Evolutionary conservation across 2,329 filamentous ascomycete genomes (phyloP).

Genomic region (Verticillium albo-atrum): DNA sequence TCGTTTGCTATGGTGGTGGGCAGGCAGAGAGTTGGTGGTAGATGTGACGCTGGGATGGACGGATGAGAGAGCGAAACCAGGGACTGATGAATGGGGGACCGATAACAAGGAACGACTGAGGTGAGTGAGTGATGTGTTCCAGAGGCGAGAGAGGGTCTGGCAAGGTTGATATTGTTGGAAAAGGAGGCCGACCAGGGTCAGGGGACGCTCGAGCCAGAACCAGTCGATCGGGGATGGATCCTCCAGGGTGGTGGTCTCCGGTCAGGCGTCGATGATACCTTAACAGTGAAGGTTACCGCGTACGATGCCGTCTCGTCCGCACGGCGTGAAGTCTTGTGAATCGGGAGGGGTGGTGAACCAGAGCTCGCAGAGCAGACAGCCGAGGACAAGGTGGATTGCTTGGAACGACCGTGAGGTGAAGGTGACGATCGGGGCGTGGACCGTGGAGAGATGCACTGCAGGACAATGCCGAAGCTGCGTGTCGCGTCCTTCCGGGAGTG

Average conservation of each 20-base stretch:
- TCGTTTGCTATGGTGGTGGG: conserved; percentile 6
- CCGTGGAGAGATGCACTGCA: not conserved
- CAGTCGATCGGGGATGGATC: conserved; percentile 14
- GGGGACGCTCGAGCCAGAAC: conserved; percentile 14
- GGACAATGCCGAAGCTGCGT: not conserved
- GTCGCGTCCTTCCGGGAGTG: not conserved
- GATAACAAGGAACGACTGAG: not conserved
- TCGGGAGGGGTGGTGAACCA: not conserved
- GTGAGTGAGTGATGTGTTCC: conserved; percentile 3
- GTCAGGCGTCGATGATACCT: conserved; percentile 2
- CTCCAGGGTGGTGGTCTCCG: conserved; percentile 1
- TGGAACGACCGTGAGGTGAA: not conserved
- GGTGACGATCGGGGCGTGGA: not conserved
- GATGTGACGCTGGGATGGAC: conserved; percentile 10
- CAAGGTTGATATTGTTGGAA: conserved; percentile 16
- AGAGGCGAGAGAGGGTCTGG: conserved; percentile 9
- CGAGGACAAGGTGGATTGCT: not conserved
- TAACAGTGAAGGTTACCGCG: not conserved
- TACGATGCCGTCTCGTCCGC: not conserved
- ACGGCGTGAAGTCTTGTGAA: not conserved
- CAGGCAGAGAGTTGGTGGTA: conserved; percentile 7
- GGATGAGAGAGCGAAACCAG: conserved; percentile 13
- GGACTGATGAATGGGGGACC: not conserved
- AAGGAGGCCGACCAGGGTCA: conserved; percentile 16
- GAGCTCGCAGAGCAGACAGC: not conserved